Evolutionary conservation across 352 stramenopile species (phyloP).

Genomic region (Globisporangium middletonii): DNA sequence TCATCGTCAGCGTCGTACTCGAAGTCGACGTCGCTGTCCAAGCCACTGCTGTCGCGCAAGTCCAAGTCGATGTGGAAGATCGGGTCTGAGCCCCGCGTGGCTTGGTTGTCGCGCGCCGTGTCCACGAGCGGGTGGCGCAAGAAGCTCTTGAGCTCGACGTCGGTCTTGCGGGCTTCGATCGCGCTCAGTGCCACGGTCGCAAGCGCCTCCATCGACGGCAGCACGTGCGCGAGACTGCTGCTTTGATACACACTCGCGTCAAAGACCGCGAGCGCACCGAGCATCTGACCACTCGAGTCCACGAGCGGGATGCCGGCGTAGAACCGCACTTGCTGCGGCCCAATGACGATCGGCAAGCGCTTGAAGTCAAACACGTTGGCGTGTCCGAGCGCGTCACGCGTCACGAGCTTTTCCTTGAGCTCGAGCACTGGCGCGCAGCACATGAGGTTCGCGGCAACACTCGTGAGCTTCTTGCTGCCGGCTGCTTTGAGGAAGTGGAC

Average conservation of each 20-base stretch:
- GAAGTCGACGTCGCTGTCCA: conserved; percentile 17
- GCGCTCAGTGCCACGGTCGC: conserved; percentile 25
- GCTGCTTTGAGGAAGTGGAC: conserved; percentile 47
- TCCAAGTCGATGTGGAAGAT: conserved; percentile 23
- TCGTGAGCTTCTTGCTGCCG: conserved; percentile 40
- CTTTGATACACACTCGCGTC: conserved; percentile 32
- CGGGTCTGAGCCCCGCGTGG: conserved; percentile 27
- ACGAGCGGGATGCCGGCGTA: conserved; percentile 63
- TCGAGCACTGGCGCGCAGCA: conserved; percentile 64
- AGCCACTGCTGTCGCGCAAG: conserved; percentile 16
- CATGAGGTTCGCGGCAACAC: conserved; percentile 48
- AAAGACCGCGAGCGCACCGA: conserved; percentile 66
- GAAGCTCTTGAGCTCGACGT: conserved; percentile 50
- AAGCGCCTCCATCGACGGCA: conserved; percentile 34
- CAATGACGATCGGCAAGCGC: conserved; percentile 59
- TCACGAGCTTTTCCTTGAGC: conserved; percentile 34
- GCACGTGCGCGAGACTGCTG: conserved; percentile 30
- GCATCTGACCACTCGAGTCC: conserved; percentile 30
- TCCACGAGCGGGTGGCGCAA: conserved; percentile 41
- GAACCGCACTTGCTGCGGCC: conserved; percentile 61
- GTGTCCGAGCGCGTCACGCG: conserved; percentile 32
- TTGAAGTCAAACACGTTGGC: conserved; percentile 40
- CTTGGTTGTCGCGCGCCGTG: conserved; percentile 20
- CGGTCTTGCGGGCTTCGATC: conserved; percentile 35
- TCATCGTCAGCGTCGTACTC: conserved; percentile 16